Base-by-base conservation (phyloP, 2,329 filamentous ascomycete species). In the Aspergillus hiratsukae region DNA sequence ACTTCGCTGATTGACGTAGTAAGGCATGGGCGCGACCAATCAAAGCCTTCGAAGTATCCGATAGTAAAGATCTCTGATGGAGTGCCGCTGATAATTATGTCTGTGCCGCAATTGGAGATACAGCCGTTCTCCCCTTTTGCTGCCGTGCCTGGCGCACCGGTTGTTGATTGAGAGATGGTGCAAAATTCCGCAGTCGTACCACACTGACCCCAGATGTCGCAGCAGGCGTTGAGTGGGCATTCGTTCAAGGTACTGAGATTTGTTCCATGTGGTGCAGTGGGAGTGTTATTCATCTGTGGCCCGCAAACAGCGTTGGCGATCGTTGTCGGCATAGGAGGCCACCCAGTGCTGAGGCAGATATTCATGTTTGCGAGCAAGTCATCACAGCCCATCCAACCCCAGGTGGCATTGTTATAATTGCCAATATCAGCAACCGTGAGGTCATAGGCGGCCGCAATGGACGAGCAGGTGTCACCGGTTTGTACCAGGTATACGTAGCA, bases 311-410 rank as follows among this genome's bases (percentile, higher is more conserved):
- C 27, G 5, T 27, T 27, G 27, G 27, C 7, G 7, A 27, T 27
- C 3, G 7, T 5, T 5, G 27, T 27, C 4, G 27, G 27, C 27
- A 27, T 27, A 1, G 27, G 27, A 3, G 27, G 27, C 27, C 27
- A 27, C 3, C 27, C 27, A 27, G 27, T 5, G 27, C 27, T 27
- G 1, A 27, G 27, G 7, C 27, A 27, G 27, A 27, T 27, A 5
- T 27, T 27, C 3, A 5, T 27, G 27, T 5, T 5, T 9, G 59
- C 48, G 14, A 61, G 61, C 14, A 80, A 58, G 14, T 65, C 51
- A 2, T 64, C 55, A 58, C 78, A 80, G 23, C 74, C 75, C 11
- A 50, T 64, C 75, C 75, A 79, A 14, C 72, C 76, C 78, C 78
- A 80, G 6, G 78, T 80, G 2, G 72, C 64, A n/a, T 67, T 72